Evolutionary conservation across 148 eudicot species (phyloP).

Genomic region (Arbutus unedo): DNA sequence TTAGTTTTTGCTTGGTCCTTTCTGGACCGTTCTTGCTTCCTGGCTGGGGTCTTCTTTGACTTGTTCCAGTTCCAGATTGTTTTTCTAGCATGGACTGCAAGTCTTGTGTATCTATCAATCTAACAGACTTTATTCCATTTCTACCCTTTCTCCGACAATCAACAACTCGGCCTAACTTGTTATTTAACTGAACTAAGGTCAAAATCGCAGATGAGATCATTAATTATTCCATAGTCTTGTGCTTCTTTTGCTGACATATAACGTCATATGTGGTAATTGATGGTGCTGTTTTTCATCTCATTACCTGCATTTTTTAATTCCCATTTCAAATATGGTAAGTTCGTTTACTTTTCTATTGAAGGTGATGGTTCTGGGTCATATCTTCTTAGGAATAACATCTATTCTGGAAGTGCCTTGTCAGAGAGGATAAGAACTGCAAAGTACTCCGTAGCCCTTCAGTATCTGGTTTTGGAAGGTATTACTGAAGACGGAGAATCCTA

Average conservation of each 20-base stretch:
- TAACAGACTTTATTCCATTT: too few relatives aligned
- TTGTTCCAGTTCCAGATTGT: too few relatives aligned
- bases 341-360: constrained; percentile 7
- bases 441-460: constrained; percentile 79
- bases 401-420: constrained; percentile 16
- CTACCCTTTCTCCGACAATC: too few relatives aligned
- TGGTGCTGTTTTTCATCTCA: background rate
- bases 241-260: too few relatives aligned
- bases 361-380: constrained; percentile 60
- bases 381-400: constrained; percentile 32
- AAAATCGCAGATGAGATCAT: too few relatives aligned
- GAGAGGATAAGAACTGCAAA: constrained; percentile 43
- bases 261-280: background rate
- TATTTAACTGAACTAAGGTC: too few relatives aligned
- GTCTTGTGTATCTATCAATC: too few relatives aligned
- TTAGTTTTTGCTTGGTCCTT: background rate
- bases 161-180: too few relatives aligned
- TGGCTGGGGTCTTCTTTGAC: too few relatives aligned
- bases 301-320: background rate
- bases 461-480: constrained; percentile 62
- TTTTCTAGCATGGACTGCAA: too few relatives aligned
- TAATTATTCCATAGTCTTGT: too few relatives aligned
- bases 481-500: constrained; percentile 24
- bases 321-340: background rate
- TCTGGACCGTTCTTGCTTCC: too few relatives aligned